Evolutionary conservation across 192 early-diverging fungal genomes (phyloP), one percentile per base, ranked within the genome.

Genomic region (Coemansia sp.): DNA sequence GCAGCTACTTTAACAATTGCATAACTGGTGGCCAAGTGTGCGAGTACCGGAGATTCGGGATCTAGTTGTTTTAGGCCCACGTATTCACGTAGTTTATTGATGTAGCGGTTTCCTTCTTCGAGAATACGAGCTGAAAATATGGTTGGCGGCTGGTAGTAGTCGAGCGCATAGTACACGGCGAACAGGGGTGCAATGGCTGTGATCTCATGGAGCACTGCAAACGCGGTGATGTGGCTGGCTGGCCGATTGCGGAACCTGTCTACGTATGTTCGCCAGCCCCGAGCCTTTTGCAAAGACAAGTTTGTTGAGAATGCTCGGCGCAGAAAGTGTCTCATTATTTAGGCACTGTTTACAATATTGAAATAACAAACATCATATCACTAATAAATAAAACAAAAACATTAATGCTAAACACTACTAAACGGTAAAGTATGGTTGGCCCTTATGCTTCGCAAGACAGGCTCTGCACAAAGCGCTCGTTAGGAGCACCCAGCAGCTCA

Each of bases 151-250:
- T 83, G 83, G 15, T 78, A 83, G 56, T 72, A 62, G 21, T 69
- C 62, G 17, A 95, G 80, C 10, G 73, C 54, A 59, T 84, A 89
- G 71, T 93, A 97, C 17, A 94, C 63, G 10, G 88, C 60, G 0
- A 87, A 87, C 22, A 97, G 70, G 7, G 93, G 95, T 1, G 88
- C 74, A 21, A 97, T 74, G 2, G 93, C 95, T 2, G 95, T 97
- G 3, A 94, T 54, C 76, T 97, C 93, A 70, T 97, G 95, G 21
- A 97, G 83, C 14, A 95, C 61, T 6, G 85, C 82, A 72, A 97
- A 97, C 1, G 92, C 77, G 6, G 84, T 80, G 15, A 90, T 59
- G 62, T 91, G 86, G 52, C 85, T 88, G 26, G 83, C 86, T 6
- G 90, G 90, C 28, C 88, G 86, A 56, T 85, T 80, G 48, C 81